These are phyloP conservation scores for Trypanosoma congolense DNA, from an alignment of 208 protist species.

Conservation along the genomic window DNA sequence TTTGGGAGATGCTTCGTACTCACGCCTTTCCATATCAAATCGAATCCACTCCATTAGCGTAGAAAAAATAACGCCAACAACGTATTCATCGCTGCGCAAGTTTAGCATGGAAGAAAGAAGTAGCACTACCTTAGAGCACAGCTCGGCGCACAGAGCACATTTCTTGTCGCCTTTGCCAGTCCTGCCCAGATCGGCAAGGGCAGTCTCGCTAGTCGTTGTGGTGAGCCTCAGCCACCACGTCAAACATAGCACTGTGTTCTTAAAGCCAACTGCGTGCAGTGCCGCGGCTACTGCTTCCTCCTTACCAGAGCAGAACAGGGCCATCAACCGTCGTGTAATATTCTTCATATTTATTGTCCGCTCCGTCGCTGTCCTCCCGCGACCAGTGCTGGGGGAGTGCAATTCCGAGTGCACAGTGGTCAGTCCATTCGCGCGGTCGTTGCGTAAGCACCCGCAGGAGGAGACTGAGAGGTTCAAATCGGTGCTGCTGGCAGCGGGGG, in stretches of 20 bases:
- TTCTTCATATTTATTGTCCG: slow-evolving; percentile 64
- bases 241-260: slow-evolving; percentile 69
- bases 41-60: slow-evolving; percentile 72
- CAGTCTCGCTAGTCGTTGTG: slow-evolving; percentile 24
- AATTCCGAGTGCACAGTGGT: slow-evolving; percentile 3
- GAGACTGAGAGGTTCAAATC: neutral
- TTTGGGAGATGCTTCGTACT: slow-evolving; percentile 70
- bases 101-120: slow-evolving; percentile 53
- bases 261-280: slow-evolving; percentile 50
- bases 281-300: slow-evolving; percentile 37
- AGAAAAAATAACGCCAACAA: slow-evolving; percentile 27
- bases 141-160: slow-evolving; percentile 49
- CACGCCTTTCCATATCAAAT: slow-evolving; percentile 71
- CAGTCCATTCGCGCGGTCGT: neutral
- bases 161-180: neutral
- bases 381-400: slow-evolving; percentile 9
- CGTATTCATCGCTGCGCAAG: slow-evolving; percentile 33
- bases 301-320: slow-evolving; percentile 43
- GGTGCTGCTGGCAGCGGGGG: neutral
- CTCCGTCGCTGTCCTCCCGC: slow-evolving; percentile 24
- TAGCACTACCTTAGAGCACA: slow-evolving; percentile 50
- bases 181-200: no score
- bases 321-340: slow-evolving; percentile 60
- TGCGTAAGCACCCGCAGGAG: neutral
- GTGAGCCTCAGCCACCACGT: slow-evolving; percentile 81